Evolutionary conservation across 352 stramenopile genomes (phyloP).

Genomic region (Phytophthora multivora): DNA sequence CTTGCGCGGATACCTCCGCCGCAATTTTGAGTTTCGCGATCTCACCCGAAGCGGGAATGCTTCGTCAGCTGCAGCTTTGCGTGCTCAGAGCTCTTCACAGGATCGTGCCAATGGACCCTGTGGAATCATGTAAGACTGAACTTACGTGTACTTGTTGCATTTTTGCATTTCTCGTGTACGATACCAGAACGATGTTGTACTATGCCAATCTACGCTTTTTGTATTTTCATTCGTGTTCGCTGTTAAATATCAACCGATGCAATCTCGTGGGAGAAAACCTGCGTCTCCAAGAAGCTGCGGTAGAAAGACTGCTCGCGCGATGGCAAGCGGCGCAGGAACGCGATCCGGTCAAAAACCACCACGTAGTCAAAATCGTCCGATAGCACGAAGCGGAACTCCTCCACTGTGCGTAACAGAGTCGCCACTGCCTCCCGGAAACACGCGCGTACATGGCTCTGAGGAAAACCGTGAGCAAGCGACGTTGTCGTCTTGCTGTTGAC

Average conservation of each 20-base stretch:
- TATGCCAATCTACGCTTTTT: slow-evolving; percentile 30
- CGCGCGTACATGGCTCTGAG: slow-evolving; percentile 58
- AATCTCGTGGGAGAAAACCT: slow-evolving; percentile 88
- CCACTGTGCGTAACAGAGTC: slow-evolving; percentile 58
- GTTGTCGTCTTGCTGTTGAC: slow-evolving; percentile 36
- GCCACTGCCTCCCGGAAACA: slow-evolving; percentile 62
- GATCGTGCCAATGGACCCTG: slow-evolving; percentile 36
- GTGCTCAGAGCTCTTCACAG: slow-evolving; percentile 12
- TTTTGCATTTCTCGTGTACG: slow-evolving; percentile 26
- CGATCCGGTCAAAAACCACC: slow-evolving; percentile 83
- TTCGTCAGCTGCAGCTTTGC: slow-evolving; percentile 16
- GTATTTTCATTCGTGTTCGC: slow-evolving; percentile 14
- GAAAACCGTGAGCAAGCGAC: slow-evolving; percentile 43
- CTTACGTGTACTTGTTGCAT: slow-evolving; percentile 5
- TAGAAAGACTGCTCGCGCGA: slow-evolving; percentile 70
- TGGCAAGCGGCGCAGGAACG: slow-evolving; percentile 63
- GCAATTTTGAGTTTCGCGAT: slow-evolving; percentile 79
- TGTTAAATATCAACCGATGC: slow-evolving; percentile 59
- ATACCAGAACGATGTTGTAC: slow-evolving; percentile 27
- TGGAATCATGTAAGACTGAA: slow-evolving; percentile 36
- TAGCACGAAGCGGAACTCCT: slow-evolving; percentile 85
- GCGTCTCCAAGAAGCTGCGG: slow-evolving; percentile 81
- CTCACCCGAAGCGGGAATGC: slow-evolving; percentile 27
- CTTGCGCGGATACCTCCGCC: slow-evolving; percentile 74
- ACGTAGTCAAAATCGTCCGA: slow-evolving; percentile 89